Conservation (phyloP, 2,329 filamentous ascomycete species). For the Xylogone sp. region DNA sequence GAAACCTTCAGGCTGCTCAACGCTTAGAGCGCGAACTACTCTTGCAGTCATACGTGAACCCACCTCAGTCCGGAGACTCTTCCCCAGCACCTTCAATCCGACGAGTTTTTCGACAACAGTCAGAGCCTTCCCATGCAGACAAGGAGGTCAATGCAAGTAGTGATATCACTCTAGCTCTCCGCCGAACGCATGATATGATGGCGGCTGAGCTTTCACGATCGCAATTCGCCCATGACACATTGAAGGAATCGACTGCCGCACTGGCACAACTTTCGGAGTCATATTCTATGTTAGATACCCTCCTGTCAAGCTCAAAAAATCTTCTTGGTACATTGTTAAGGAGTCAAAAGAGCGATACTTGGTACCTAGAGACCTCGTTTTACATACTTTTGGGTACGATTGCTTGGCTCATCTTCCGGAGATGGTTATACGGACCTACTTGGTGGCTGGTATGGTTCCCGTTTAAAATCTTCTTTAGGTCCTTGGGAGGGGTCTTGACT, state of each 20-base stretch:
- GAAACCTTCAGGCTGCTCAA: conserved; percentile 68
- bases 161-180: conserved; percentile 80
- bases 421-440: conserved; percentile 81
- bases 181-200: conserved; percentile 84
- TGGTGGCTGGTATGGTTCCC: conserved; percentile 90
- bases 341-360: conserved; percentile 94
- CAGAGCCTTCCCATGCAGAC: conserved; percentile 55
- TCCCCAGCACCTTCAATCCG: conserved; percentile 33
- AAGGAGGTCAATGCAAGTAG: conserved; percentile 70
- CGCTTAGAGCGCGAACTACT: conserved; percentile 73
- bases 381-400: conserved; percentile 77
- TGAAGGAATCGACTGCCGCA: conserved; percentile 79
- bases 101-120: conserved; percentile 12
- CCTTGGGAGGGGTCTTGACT: conserved; percentile 52
- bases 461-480: conserved; percentile 61
- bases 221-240: conserved; percentile 83
- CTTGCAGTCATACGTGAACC: conserved; percentile 58
- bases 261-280: conserved; percentile 76
- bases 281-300: conserved; percentile 74
- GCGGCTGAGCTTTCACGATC: conserved; percentile 79
- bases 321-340: conserved; percentile 75
- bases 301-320: conserved; percentile 70
- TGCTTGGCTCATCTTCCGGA: conserved; percentile 79
- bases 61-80: conserved; percentile 28
- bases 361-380: conserved; percentile 91